These are phyloP conservation scores for Schizonepeta tenuifolia DNA, from an alignment of 257 asterid genomes.

Conservation along the genomic window DNA sequence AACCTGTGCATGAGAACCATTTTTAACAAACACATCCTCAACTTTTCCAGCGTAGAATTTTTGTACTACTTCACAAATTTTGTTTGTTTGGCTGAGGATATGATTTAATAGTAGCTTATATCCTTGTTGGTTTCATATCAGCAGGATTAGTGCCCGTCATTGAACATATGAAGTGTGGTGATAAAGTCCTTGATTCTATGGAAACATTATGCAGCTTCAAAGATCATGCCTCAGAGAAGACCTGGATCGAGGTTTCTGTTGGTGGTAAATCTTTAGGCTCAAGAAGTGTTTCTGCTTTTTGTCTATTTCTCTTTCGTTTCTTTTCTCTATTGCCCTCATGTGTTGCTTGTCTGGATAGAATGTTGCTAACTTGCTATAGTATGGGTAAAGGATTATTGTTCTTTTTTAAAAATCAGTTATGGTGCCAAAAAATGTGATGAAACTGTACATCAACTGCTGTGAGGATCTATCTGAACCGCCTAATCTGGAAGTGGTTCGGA, in stretches of 20 bases:
- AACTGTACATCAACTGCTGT: conserved; percentile 75
- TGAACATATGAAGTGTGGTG: conserved; percentile 63
- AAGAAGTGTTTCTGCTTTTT: conserved; percentile 23
- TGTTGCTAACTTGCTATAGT: conserved; percentile 1
- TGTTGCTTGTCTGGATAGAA: conserved; percentile 20
- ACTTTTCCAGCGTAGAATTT: conserved; percentile 3
- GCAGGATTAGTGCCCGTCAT: conserved; percentile 90
- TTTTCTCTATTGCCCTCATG: neutral
- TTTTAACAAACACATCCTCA: neutral
- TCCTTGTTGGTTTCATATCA: conserved; percentile 24
- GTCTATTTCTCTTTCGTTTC: conserved; percentile 12
- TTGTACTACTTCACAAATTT: neutral
- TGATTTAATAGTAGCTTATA: conserved; percentile 33
- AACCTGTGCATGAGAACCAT: conserved; percentile 14
- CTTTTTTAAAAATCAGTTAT: conserved; percentile 55
- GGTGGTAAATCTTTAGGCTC: conserved; percentile 52
- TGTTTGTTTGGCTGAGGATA: conserved; percentile 19
- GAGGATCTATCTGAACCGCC: conserved; percentile 70
- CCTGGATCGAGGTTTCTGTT: conserved; percentile 66
- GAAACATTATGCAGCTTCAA: conserved; percentile 54
- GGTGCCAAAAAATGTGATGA: conserved; percentile 82
- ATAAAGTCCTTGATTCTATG: conserved; percentile 56
- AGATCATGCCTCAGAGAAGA: conserved; percentile 42
- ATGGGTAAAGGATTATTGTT: conserved; percentile 7
- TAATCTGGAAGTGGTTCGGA: conserved; percentile 66